Conservation (phyloP, 2,329 filamentous ascomycete species). For the Fusarium scirpi region DNA sequence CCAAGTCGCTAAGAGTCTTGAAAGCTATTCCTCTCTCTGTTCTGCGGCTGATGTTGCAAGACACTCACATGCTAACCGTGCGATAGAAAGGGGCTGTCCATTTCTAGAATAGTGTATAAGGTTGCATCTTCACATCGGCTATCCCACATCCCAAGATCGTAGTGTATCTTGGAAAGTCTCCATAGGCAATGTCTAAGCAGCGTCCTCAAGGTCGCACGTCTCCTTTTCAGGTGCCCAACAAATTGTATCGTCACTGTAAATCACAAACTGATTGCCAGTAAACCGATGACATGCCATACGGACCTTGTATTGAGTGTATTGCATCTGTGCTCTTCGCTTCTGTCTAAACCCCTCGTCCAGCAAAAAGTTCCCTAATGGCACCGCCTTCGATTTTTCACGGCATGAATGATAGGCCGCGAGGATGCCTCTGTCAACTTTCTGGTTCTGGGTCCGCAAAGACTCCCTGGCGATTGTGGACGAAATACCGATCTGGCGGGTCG, state of each 20-base stretch:
- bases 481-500: not conserved
- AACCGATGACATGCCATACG: not conserved
- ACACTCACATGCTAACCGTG: not conserved
- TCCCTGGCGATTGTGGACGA: not conserved
- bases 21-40: rapidly evolving
- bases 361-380: not conserved
- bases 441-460: not conserved
- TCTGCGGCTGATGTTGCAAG: not conserved
- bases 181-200: not conserved
- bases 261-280: not conserved
- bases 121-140: not conserved
- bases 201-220: rapidly evolving
- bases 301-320: not conserved
- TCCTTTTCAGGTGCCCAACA: not conserved
- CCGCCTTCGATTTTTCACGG: not conserved
- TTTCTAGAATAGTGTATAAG: not conserved
- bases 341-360: not conserved
- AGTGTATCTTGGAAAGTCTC: not conserved
- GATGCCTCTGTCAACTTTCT: not conserved
- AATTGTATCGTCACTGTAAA: too few species aligned
- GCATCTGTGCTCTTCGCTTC: not conserved
- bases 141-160: not conserved
- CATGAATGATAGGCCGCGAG: not conserved
- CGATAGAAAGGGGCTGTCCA: not conserved
- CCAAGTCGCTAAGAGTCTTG: rapidly evolving